Percentiles rank a stretch among this genome's conserved stretches.
Conservation (phyloP, 2,329 filamentous ascomycete species). For the Orbilia oligospora region DNA sequence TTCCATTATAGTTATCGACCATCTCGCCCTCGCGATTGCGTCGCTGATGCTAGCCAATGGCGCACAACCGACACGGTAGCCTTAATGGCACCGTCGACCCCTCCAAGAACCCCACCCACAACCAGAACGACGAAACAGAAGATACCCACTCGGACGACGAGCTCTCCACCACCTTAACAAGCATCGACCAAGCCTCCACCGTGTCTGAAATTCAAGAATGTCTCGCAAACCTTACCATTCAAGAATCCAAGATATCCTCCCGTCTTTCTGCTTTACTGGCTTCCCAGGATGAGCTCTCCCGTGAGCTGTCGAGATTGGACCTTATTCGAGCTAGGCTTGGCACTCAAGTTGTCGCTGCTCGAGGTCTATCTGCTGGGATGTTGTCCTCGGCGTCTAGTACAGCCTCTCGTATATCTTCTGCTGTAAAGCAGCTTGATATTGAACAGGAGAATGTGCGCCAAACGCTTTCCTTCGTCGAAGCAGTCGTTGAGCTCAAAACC, state of each 20-base stretch:
- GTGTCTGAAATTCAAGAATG: constrained; percentile 84
- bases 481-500: constrained; percentile 95
- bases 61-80: constrained; percentile 45
- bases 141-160: constrained; percentile 28
- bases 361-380: constrained; percentile 90
- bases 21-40: constrained; percentile 13
- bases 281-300: constrained; percentile 87
- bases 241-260: constrained; percentile 80
- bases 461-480: constrained; percentile 91
- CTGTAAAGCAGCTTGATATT: constrained; percentile 87
- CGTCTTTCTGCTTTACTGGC: constrained; percentile 82
- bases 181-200: constrained; percentile 68
- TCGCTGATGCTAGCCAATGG: constrained; percentile 55
- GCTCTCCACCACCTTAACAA: constrained; percentile 40
- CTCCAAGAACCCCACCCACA: constrained; percentile 26
- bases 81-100: constrained; percentile 51
- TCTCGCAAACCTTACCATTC: constrained; percentile 80
- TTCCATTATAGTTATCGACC: constrained; percentile 11
- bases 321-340: constrained; percentile 89
- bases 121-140: constrained; percentile 19
- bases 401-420: constrained; percentile 85
- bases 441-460: constrained; percentile 93
- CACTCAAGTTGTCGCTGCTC: constrained; percentile 85
- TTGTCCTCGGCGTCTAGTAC: constrained; percentile 87
- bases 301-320: constrained; percentile 89